Conservation (phyloP, 192 early-diverging fungal species). For the Linnemannia hyalina region DNA sequence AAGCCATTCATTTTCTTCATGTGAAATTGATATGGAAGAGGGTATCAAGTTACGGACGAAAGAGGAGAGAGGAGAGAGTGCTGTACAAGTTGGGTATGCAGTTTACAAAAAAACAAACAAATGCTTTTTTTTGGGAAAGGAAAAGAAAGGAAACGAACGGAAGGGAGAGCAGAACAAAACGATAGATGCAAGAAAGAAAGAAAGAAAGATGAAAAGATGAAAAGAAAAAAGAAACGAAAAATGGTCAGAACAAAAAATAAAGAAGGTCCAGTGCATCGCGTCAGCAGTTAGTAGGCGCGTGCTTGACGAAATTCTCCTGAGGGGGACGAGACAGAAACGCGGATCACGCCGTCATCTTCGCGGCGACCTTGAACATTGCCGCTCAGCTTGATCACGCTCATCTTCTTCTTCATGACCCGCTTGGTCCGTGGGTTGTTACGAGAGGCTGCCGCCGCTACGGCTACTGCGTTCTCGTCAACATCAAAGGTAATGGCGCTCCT, state of each 20-base stretch:
- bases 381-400: conserved; percentile 50
- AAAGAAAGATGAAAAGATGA: neutral
- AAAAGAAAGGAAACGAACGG: neutral
- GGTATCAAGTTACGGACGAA: neutral
- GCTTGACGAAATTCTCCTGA: neutral
- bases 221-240: neutral
- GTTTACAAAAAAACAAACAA: neutral
- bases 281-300: neutral
- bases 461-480: conserved; percentile 18
- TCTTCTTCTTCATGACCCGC: conserved; percentile 56
- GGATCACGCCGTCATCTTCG: conserved; percentile 47
- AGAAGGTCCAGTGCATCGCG: too few species aligned
- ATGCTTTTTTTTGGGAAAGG: neutral
- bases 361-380: conserved; percentile 51
- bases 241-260: neutral
- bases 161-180: neutral
- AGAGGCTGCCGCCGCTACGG: conserved; percentile 8
- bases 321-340: conserved; percentile 25
- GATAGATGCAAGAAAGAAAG: neutral
- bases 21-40: neutral
- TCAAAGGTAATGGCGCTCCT: conserved; percentile 38
- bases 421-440: conserved; percentile 14
- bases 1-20: neutral
- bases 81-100: neutral
- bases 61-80: neutral